phyloP scores from a whole-genome alignment of 495 filamentous ascomycete species.

The Penicillium roqueforti region DNA sequence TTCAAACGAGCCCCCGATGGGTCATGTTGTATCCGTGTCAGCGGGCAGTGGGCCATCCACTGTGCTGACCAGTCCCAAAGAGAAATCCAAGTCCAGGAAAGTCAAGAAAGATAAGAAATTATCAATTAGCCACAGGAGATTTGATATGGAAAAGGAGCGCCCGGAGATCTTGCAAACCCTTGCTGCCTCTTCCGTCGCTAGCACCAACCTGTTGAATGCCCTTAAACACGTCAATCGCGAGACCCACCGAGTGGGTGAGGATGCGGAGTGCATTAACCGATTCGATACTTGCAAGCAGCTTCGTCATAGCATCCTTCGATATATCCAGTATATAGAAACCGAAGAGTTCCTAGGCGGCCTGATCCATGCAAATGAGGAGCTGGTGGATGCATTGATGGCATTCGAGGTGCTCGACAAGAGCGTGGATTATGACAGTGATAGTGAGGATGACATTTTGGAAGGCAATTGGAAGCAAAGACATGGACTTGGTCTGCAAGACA shows the following conservation, averaged over 20 bases:
- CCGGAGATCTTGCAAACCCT: conserved; percentile 76
- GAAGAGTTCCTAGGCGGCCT: conserved; percentile 77
- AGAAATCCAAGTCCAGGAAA: conserved; percentile 36
- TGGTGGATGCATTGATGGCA: conserved; percentile 88
- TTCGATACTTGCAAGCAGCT: conserved; percentile 86
- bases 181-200: conserved; percentile 79
- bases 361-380: conserved; percentile 77
- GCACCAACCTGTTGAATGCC: conserved; percentile 85
- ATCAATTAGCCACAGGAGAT: conserved; percentile 42
- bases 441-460: conserved; percentile 55
- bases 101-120: conserved; percentile 38
- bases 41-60: conserved; percentile 39
- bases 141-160: conserved; percentile 86
- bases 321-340: conserved; percentile 80
- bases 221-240: conserved; percentile 91
- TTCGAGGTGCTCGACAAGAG: conserved; percentile 95
- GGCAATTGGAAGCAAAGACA: conserved; percentile 32
- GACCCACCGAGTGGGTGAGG: conserved; percentile 79
- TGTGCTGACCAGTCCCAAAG: conserved; percentile 34
- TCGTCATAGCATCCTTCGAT: conserved; percentile 77
- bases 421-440: conserved; percentile 94
- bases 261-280: conserved; percentile 64
- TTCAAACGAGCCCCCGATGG: conserved; percentile 54
- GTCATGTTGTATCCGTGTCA: conserved; percentile 42
- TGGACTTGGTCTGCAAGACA: conserved; percentile 18